These are phyloP conservation scores for Xylaria sp. DNA, from an alignment of 2,329 filamentous ascomycete species.

Conservation along the genomic window DNA sequence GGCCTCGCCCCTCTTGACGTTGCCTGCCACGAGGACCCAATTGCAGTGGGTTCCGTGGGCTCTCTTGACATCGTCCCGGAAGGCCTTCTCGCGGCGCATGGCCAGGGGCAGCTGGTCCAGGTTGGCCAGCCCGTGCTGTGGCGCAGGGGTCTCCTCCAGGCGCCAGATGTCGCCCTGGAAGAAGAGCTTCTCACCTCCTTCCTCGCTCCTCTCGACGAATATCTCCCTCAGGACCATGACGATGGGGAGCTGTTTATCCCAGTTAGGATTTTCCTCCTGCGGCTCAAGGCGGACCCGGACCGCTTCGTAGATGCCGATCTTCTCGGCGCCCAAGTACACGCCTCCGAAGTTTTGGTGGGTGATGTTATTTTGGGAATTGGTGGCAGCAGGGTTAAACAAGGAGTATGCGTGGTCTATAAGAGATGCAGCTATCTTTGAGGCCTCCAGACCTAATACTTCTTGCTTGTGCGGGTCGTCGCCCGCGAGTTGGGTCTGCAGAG, in stretches of 20 bases:
- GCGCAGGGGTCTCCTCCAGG: conserved; percentile 23
- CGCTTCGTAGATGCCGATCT: conserved; percentile 50
- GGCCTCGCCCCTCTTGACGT: conserved; percentile 41
- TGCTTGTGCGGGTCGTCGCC: conserved; percentile 42
- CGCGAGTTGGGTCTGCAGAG: conserved; percentile 36
- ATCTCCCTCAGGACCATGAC: conserved; percentile 46
- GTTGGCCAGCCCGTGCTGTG: conserved; percentile 12
- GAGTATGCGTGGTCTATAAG: conserved; percentile 54
- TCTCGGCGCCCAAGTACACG: conserved; percentile 55
- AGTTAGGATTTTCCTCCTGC: conserved; percentile 39
- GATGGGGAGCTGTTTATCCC: conserved; percentile 35
- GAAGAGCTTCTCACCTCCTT: conserved; percentile 23
- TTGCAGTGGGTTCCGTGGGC: conserved; percentile 31
- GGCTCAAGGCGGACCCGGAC: conserved; percentile 50
- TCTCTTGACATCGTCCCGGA: conserved; percentile 34
- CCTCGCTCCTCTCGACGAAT: conserved; percentile 18
- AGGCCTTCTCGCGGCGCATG: conserved; percentile 35
- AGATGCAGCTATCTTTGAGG: conserved; percentile 54
- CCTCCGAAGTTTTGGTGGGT: conserved; percentile 45
- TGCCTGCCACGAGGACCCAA: conserved; percentile 36
- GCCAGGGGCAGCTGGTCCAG: conserved; percentile 23
- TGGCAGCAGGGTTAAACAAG: conserved; percentile 46
- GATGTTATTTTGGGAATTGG: conserved; percentile 33
- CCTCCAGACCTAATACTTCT: conserved; percentile 50
- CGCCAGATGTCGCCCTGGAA: conserved; percentile 36